These are phyloP conservation scores for Epichloe aotearoae DNA, from an alignment of 2,329 filamentous ascomycete species.

Conservation along the genomic window DNA sequence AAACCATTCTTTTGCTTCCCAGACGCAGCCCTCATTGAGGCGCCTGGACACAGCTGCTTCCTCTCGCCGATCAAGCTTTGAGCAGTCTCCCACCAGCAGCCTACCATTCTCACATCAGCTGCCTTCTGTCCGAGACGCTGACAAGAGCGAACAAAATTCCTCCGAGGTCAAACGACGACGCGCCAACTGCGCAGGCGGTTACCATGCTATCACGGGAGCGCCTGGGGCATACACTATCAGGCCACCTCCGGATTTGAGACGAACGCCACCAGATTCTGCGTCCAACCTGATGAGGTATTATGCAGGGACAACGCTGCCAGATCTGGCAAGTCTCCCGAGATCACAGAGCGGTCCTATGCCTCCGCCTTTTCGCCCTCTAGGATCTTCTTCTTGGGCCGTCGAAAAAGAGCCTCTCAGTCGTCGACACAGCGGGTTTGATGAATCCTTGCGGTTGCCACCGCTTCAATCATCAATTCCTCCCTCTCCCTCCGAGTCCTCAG, in stretches of 20 bases:
- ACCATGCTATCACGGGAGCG: conserved; percentile 14
- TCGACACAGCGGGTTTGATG: conserved; percentile 37
- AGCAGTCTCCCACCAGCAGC: conserved; percentile 12
- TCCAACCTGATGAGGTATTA: conserved; percentile 11
- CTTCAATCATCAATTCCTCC: conserved; percentile 31
- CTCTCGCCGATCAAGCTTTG: conserved; percentile 16
- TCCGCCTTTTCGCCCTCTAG: conserved; percentile 37
- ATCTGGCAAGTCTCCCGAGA: conserved; percentile 17
- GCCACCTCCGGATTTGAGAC: conserved; percentile 7
- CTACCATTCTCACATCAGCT: conserved; percentile 12
- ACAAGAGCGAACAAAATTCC: conserved; percentile 27
- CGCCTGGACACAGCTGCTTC: conserved; percentile 13
- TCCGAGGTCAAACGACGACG: conserved; percentile 51
- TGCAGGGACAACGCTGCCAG: conserved; percentile 15
- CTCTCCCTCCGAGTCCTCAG: conserved; percentile 14
- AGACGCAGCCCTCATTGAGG: conserved; percentile 9
- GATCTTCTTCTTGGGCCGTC: conserved; percentile 13
- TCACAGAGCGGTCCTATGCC: conserved; percentile 33
- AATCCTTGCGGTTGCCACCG: conserved; percentile 40
- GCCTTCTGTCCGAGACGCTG: conserved; percentile 13
- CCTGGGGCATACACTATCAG: conserved; percentile 6
- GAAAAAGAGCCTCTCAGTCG: conserved; percentile 18
- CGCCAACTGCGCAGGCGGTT: conserved; percentile 31
- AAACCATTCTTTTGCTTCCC: conserved; percentile 11
- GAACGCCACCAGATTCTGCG: conserved; percentile 12